Base-by-base conservation (phyloP, 148 eudicot species). In the Silene conica region DNA sequence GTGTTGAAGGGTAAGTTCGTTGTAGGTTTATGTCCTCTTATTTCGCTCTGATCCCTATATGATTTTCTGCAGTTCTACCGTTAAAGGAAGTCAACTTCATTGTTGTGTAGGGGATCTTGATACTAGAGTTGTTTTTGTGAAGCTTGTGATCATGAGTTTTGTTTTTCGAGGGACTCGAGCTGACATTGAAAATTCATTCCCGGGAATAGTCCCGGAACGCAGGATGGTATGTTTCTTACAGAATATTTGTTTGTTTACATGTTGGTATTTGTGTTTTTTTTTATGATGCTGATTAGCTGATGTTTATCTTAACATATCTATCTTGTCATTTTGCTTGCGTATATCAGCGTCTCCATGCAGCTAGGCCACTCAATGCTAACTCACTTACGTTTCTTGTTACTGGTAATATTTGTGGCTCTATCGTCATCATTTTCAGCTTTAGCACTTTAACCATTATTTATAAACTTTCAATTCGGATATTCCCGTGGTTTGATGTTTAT, bases 301-400 rank as follows among this genome's bases (percentile, higher is more conserved):
- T 43, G 70, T 2, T 41, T 70, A 31, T 3, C 8, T 59, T 65
- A 55, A 38, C 43, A 23, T 68, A 48, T 16, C 4, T 57, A 18
- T 41, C 19, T 34, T 48, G 14, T 80, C 34, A 3, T 70, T 64
- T 57, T 79, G 31, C 73, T 50, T 67, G 54, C 63, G 72, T 69
- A 76, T 52, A 19, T 84, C 87, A 94, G 98, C 97, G 98, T 54
- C 85, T 89, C 65, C 95, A 88, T 86, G 81, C 95, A 55, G 76
- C 91, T 62, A 89, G 97, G 38, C 92, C 97, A 54, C 93, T 88
- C 76, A 85, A 89, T 82, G 80, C 91, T 67, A 94, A 89, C 76
- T 94, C 98, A 70, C 89, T 94, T 48, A 95, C 96, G 48, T 91
- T 94, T 77, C 88, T 94, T 82, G 89, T 94, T 72, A 94, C 98